A percentile compares a stretch with the other conserved stretches of the same genome.
These are phyloP conservation scores for Dissoconium aciculare DNA, from an alignment of 2,329 filamentous ascomycete species.

Conservation along the genomic window DNA sequence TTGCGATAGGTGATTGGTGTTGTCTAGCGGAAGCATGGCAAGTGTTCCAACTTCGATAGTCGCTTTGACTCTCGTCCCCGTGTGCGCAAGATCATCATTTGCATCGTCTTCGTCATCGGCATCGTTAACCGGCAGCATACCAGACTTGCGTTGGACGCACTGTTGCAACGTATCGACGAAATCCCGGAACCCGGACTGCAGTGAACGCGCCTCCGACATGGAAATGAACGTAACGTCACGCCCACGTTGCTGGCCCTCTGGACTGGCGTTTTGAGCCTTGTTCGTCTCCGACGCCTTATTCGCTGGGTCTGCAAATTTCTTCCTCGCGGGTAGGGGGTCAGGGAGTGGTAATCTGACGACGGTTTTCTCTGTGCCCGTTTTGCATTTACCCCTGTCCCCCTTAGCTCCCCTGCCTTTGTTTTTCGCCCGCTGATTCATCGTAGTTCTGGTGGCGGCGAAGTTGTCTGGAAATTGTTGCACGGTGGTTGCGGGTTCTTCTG, in stretches of 20 bases:
- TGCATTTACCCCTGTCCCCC: no score
- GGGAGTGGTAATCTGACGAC: no score
- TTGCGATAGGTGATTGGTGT: slow-evolving; percentile 2
- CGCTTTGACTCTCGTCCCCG: slow-evolving; percentile 6
- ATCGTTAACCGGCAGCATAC: slow-evolving; percentile 2
- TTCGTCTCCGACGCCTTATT: not conserved
- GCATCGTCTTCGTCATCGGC: slow-evolving; percentile 5
- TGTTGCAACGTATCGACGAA: slow-evolving; percentile 5
- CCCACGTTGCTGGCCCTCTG: not conserved
- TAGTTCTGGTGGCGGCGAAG: slow-evolving; percentile 2
- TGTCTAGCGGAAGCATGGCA: slow-evolving; percentile 5
- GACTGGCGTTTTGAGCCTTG: not conserved
- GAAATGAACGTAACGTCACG: not conserved
- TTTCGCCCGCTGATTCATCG: no score
- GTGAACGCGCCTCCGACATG: not conserved
- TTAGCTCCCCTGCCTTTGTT: no score
- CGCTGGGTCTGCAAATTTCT: no score
- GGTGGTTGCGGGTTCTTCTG: slow-evolving; percentile 2
- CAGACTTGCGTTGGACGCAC: slow-evolving; percentile 7
- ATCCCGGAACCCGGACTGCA: not conserved
- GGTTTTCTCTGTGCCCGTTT: no score
- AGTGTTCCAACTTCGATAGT: slow-evolving; percentile 8
- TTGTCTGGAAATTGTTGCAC: slow-evolving; percentile 1
- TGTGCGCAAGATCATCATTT: not conserved
- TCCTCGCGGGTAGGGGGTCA: no score